A percentile compares a stretch with the other conserved stretches of the same genome.
Conservation (phyloP, 2,329 filamentous ascomycete species). For the Xylariaceae sp. region DNA sequence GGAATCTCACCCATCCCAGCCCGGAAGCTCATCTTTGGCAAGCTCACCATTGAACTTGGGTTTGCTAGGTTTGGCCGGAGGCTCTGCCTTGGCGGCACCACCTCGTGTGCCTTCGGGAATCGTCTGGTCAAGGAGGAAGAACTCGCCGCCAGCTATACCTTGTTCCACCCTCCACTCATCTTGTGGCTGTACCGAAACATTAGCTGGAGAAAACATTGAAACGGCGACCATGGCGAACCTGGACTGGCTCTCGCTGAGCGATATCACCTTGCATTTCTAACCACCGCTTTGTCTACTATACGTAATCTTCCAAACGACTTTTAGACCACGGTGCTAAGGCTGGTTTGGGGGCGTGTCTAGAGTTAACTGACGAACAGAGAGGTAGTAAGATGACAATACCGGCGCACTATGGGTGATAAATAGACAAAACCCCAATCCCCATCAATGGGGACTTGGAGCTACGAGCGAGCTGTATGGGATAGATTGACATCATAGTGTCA, state of each 20-base stretch:
- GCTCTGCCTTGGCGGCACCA: neutral
- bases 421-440: neutral
- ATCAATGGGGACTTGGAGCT: too few species aligned
- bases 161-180: conserved; percentile 25
- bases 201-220: neutral
- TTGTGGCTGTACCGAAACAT: conserved; percentile 13
- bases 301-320: neutral
- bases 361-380: neutral
- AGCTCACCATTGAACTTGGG: conserved; percentile 19
- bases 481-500: neutral
- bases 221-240: conserved; percentile 11
- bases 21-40: conserved; percentile 20
- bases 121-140: conserved; percentile 24
- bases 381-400: neutral
- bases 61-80: neutral
- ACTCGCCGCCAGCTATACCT: conserved; percentile 20
- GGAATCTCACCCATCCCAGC: conserved; percentile 23
- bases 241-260: conserved; percentile 16
- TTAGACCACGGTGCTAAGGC: neutral
- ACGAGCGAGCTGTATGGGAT: neutral
- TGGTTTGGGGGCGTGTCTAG: neutral
- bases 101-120: conserved; percentile 4
- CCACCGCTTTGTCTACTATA: neutral
- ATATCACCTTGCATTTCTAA: conserved; percentile 23
- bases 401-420: neutral